These are phyloP conservation scores for Durusdinium trenchii DNA, from an alignment of 73 alveolate species.

Conservation along the genomic window DNA sequence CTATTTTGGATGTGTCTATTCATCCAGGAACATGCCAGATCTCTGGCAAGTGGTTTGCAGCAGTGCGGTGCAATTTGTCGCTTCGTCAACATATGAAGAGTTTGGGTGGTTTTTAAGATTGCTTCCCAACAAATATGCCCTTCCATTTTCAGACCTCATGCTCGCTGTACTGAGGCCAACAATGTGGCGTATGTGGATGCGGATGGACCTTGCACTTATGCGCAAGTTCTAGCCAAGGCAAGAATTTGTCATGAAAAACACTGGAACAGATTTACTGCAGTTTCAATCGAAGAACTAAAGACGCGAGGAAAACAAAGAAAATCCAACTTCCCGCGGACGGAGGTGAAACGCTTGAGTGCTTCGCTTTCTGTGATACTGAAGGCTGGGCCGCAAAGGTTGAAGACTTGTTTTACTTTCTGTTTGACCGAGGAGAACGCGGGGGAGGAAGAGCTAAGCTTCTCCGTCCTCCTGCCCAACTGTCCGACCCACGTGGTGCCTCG, in stretches of 20 bases:
- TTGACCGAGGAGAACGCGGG: not conserved
- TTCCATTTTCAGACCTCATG: not conserved
- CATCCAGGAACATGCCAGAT: constrained; percentile 44
- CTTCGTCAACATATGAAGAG: not conserved
- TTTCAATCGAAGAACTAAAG: not conserved
- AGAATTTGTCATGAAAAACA: not conserved
- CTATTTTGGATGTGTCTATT: no score
- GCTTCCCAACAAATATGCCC: not conserved
- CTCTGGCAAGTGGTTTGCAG: constrained; percentile 8
- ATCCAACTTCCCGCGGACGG: not conserved
- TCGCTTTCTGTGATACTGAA: constrained; percentile 25
- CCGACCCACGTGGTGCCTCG: constrained; percentile 73
- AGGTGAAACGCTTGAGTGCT: constrained; percentile 57
- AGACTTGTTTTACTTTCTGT: not conserved
- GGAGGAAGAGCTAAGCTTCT: constrained; percentile 8
- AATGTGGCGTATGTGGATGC: constrained; percentile 31
- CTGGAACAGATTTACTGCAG: not conserved
- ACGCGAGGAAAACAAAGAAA: not conserved
- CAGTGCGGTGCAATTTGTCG: not conserved
- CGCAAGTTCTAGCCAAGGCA: not conserved
- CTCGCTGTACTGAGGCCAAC: not conserved
- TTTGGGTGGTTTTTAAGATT: not conserved
- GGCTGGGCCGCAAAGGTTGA: not conserved
- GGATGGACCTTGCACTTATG: not conserved
- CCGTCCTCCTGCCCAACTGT: constrained; percentile 81